Conservation (phyloP, 2,329 filamentous ascomycete species). For the Colletotrichum viniferum region DNA sequence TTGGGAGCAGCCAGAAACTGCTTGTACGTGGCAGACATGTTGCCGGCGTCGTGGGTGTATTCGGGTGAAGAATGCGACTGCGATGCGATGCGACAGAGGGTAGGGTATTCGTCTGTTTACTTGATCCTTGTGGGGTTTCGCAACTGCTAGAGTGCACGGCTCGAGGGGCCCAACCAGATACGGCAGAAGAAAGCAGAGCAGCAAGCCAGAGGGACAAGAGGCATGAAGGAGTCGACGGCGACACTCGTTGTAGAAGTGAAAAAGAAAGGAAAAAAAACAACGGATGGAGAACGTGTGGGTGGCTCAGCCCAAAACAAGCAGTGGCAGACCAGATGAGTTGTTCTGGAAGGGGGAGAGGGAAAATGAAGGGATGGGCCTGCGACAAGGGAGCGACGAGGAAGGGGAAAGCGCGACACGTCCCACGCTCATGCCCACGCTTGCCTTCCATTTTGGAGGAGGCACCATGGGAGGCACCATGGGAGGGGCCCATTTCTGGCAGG, state of each 20-base stretch:
- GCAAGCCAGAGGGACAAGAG: constrained; percentile 6
- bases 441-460: not conserved
- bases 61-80: not conserved
- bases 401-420: constrained; percentile 17
- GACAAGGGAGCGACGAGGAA: constrained; percentile 15
- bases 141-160: constrained; percentile 2
- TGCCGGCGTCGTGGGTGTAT: constrained; percentile 4
- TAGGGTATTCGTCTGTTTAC: not conserved
- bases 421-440: not conserved
- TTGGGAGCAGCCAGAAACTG: constrained; percentile 73
- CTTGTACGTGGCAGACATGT: constrained; percentile 63
- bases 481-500: not conserved
- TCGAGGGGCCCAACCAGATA: constrained; percentile 12
- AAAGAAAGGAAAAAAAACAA: constrained; percentile 12
- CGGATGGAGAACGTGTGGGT: constrained; percentile 19
- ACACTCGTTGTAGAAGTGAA: not conserved
- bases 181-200: constrained; percentile 6
- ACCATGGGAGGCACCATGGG: not conserved
- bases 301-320: constrained; percentile 21
- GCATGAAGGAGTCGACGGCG: not conserved
- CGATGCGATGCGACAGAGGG: constrained; percentile 1
- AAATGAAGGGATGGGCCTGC: constrained; percentile 22
- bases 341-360: constrained; percentile 21
- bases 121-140: not conserved
- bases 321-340: constrained; percentile 6